phyloP scores from a whole-genome alignment of 257 asterid species.

The Cynanchum wilfordii region DNA sequence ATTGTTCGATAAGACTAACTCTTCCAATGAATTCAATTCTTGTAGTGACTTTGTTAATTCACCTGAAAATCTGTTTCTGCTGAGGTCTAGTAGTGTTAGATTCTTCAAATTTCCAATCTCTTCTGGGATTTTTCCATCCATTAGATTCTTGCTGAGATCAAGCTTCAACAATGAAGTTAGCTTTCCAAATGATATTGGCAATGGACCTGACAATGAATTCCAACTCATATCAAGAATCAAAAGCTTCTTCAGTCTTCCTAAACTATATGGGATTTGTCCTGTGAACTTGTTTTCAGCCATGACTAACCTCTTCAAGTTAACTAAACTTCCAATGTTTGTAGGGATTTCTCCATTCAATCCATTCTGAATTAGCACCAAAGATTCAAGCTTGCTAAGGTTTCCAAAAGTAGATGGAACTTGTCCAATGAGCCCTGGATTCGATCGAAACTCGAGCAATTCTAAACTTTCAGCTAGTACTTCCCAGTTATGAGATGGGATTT shows the following conservation, averaged over 20 bases:
- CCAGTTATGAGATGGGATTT: slow-evolving; percentile 60
- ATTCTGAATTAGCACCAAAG: slow-evolving; percentile 67
- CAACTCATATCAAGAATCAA: slow-evolving; percentile 76
- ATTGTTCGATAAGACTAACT: slow-evolving; percentile 69
- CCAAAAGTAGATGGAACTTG: slow-evolving; percentile 51
- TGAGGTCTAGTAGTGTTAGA: slow-evolving; percentile 69
- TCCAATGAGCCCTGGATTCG: slow-evolving; percentile 69
- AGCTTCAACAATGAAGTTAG: slow-evolving; percentile 68
- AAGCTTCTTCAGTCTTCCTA: slow-evolving; percentile 46
- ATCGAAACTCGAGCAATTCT: slow-evolving; percentile 68
- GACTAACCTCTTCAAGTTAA: slow-evolving; percentile 46
- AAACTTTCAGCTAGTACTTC: slow-evolving; percentile 41
- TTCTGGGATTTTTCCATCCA: slow-evolving; percentile 48
- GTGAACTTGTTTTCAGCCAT: slow-evolving; percentile 48
- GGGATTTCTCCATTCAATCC: slow-evolving; percentile 64
- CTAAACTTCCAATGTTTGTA: slow-evolving; percentile 44
- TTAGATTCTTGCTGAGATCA: slow-evolving; percentile 56
- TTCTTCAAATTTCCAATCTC: slow-evolving; percentile 44
- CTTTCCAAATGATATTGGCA: slow-evolving; percentile 51
- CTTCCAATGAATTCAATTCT: slow-evolving; percentile 58
- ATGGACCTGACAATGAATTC: slow-evolving; percentile 52
- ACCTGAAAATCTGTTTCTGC: slow-evolving; percentile 58
- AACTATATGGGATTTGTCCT: slow-evolving; percentile 50
- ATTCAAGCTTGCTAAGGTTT: slow-evolving; percentile 52
- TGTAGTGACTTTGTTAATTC: slow-evolving; percentile 52